phyloP scores from a whole-genome alignment of 2,329 filamentous ascomycete genomes.

The Fusarium hostae region DNA sequence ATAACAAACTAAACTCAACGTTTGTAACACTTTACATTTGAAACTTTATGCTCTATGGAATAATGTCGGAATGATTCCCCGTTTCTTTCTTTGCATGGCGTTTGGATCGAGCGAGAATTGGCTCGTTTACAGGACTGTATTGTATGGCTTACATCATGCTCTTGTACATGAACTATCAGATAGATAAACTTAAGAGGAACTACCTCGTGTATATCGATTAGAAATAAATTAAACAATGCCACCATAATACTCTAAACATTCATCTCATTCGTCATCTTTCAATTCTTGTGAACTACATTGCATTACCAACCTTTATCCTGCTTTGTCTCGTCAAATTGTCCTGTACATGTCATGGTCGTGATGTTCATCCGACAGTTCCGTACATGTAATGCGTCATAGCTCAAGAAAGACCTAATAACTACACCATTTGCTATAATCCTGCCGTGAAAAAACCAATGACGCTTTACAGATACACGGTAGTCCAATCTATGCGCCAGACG shows the following conservation, averaged over 20 bases:
- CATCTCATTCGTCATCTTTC: background rate
- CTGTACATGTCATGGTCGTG: background rate
- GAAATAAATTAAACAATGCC: background rate
- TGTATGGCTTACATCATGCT: background rate
- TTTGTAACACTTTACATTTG: background rate
- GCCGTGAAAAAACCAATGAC: background rate
- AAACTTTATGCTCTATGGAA: constrained; percentile 16
- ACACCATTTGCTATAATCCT: background rate
- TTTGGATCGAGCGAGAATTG: constrained; percentile 11
- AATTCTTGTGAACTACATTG: background rate
- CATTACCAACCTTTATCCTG: background rate
- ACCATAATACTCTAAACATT: background rate
- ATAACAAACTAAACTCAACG: background rate
- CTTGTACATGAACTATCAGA: background rate
- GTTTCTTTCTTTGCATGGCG: constrained; percentile 31
- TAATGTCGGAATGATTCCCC: constrained; percentile 33
- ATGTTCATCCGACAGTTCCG: background rate
- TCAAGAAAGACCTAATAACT: background rate
- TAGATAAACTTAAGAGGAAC: background rate
- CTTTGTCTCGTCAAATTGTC: background rate
- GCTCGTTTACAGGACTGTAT: background rate
- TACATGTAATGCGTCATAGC: constrained; percentile 12
- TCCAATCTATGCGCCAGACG: constrained; percentile 1
- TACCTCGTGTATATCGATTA: background rate
- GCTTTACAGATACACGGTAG: background rate